phyloP scores from a whole-genome alignment of 164 flowering plant species.

The Umbilicus rupestris region DNA sequence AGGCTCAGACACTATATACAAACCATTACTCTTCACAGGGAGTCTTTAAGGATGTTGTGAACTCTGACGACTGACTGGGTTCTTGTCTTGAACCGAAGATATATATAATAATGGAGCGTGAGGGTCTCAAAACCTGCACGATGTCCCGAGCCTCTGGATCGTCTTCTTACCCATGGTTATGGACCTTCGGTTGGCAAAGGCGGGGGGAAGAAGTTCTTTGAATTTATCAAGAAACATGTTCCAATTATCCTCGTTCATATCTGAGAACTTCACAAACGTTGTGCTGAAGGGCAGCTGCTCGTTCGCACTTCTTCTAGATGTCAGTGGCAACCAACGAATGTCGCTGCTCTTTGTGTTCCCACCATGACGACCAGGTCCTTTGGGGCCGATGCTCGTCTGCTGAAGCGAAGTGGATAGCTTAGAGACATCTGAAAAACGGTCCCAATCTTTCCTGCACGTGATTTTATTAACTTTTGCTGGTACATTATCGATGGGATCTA shows the following conservation, averaged over 20 bases:
- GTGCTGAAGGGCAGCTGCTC: conserved; percentile 18
- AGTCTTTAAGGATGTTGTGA: conserved; percentile 60
- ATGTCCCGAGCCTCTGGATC: conserved; percentile 24
- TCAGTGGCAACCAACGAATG: conserved; percentile 4
- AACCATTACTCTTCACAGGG: background rate
- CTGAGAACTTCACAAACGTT: conserved; percentile 23
- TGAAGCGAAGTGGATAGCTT: conserved; percentile 12
- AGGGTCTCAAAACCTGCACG: conserved; percentile 25
- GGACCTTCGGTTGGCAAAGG: conserved; percentile 17
- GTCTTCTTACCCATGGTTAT: conserved; percentile 13
- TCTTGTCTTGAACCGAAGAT: conserved; percentile 47
- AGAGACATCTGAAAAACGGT: conserved; percentile 11
- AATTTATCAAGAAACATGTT: conserved; percentile 18
- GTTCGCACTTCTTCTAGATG: conserved; percentile 15
- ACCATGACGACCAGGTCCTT: background rate
- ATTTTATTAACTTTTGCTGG: background rate
- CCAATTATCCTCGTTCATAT: conserved; percentile 24
- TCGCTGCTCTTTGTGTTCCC: background rate
- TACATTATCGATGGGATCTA: conserved; percentile 3
- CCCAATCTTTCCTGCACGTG: background rate
- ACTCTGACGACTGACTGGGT: conserved; percentile 44
- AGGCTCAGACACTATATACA: background rate
- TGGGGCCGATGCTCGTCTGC: conserved; percentile 10
- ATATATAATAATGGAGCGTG: conserved; percentile 31
- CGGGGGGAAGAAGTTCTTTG: conserved; percentile 21